Evolutionary conservation across 805 yeast species (phyloP), one percentile per base, ranked within the genome.

Genomic region (Suhomyces xylopsoci): DNA sequence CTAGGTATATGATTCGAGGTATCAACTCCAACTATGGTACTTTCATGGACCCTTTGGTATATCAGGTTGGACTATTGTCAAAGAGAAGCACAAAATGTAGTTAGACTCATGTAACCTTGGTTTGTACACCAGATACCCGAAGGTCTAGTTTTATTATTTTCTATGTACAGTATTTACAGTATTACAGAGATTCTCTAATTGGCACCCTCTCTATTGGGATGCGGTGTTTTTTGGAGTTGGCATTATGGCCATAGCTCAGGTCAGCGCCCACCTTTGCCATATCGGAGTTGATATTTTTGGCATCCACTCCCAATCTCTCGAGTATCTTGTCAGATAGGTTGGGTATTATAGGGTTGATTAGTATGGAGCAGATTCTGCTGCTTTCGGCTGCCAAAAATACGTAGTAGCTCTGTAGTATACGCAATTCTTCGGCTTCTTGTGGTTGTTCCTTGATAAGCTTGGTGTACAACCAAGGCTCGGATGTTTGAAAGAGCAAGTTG

Each of bases 301-400:
- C 45, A 6, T 61, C 62, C 1, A 90, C 96, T 10, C 77, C 81
- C 49, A 93, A 65, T 51, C 89, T 73, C 62, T 87, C 86, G 15
- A 93, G 71, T 5, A 90, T 70, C 9, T 70, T 68, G 0, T 62
- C 55, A 0, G 96, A 68, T 48, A 90, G 73, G 3, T 71, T 70
- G 0, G 98, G 97, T 41, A 88, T 82, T 24, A 93, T 76, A 2
- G 97, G 90, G 53, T 80, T 84, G 30, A 87, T 73, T 34, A 88
- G 62, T 7, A 93, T 83, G 1, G 93, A 77, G 9, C 81, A 61
- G 0, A 89, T 78, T 52, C 98, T 77, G 14, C 85, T 76, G 0
- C 83, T 78, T 59, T 93, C 98, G 7, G 88, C 80, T 0, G 90
- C 86, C 7, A 81, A 62, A 55, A 80, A 83, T 2, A 92, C 81